phyloP scores from a whole-genome alignment of 2,329 filamentous ascomycete genomes.

The Pestalotiopsis fici region DNA sequence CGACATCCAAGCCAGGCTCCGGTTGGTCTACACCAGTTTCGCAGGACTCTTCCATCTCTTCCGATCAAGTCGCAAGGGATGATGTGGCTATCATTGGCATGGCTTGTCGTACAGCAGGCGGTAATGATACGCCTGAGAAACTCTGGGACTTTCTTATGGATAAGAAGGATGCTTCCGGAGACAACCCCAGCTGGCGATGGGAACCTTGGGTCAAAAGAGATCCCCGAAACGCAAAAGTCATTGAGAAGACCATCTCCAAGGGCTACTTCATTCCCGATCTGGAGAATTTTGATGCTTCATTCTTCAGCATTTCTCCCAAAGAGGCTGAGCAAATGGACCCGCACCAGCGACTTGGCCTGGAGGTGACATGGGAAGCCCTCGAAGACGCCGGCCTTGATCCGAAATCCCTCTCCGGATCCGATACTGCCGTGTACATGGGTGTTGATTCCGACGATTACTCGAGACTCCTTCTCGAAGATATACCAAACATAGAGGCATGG shows the following conservation, averaged over 20 bases:
- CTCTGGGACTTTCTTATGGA: slow-evolving; percentile 17
- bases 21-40: too few relatives aligned
- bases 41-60: too few relatives aligned
- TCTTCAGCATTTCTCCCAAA: slow-evolving; percentile 24
- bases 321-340: slow-evolving; percentile 26
- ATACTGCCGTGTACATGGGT: slow-evolving; percentile 32
- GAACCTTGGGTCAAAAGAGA: slow-evolving; percentile 16
- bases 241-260: slow-evolving; percentile 18
- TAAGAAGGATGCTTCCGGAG: slow-evolving; percentile 16
- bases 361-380: slow-evolving; percentile 51
- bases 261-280: slow-evolving; percentile 16
- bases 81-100: slow-evolving; percentile 20
- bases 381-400: slow-evolving; percentile 65
- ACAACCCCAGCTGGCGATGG: slow-evolving; percentile 18
- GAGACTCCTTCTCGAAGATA: slow-evolving; percentile 34
- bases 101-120: slow-evolving; percentile 17
- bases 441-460: slow-evolving; percentile 36
- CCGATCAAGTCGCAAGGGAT: neutral
- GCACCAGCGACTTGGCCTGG: slow-evolving; percentile 20
- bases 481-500: slow-evolving; percentile 35
- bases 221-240: slow-evolving; percentile 15
- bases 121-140: slow-evolving; percentile 15
- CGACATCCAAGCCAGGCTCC: too few relatives aligned
- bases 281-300: slow-evolving; percentile 22
- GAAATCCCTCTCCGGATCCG: slow-evolving; percentile 33